A percentile compares a stretch with the other conserved stretches of the same genome.
Evolutionary conservation across 2,329 filamentous ascomycete species (phyloP).

Genomic region (Lomentospora prolificans): DNA sequence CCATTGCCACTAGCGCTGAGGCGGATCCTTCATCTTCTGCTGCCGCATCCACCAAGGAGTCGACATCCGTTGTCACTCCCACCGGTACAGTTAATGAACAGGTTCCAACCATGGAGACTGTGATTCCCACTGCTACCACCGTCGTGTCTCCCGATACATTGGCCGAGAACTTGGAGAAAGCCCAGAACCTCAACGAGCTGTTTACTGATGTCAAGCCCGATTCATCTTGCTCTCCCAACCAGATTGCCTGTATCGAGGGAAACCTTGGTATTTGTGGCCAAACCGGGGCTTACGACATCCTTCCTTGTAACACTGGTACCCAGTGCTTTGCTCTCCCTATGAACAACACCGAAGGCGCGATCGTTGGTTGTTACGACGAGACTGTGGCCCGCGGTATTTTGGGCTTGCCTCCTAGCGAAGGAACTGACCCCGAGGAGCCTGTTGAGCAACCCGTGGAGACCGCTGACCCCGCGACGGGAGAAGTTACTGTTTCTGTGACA

Average conservation of each 20-base stretch:
- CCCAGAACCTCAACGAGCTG: slow-evolving; percentile 35
- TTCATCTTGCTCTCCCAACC: slow-evolving; percentile 34
- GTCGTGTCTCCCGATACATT: slow-evolving; percentile 31
- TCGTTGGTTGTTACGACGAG: slow-evolving; percentile 36
- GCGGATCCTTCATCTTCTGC: neutral
- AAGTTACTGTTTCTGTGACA: neutral
- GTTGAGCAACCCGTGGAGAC: too few relatives aligned
- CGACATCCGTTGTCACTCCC: slow-evolving; percentile 10
- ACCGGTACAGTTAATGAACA: slow-evolving; percentile 26
- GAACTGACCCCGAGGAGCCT: neutral
- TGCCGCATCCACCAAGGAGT: neutral
- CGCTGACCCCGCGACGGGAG: too few relatives aligned
- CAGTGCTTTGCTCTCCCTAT: slow-evolving; percentile 47
- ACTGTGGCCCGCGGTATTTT: slow-evolving; percentile 6
- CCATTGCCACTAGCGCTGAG: neutral
- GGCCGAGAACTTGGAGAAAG: slow-evolving; percentile 33
- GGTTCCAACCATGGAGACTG: slow-evolving; percentile 32
- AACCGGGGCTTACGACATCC: slow-evolving; percentile 31
- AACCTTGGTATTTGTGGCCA: slow-evolving; percentile 35
- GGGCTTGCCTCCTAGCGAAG: neutral
- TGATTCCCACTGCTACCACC: slow-evolving; percentile 25
- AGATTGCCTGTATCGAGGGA: slow-evolving; percentile 44
- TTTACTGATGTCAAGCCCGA: slow-evolving; percentile 33
- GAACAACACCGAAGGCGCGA: slow-evolving; percentile 34
- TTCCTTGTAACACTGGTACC: slow-evolving; percentile 22